Conservation (phyloP, 805 yeast species). For the Saccharomycopsis sp. region DNA sequence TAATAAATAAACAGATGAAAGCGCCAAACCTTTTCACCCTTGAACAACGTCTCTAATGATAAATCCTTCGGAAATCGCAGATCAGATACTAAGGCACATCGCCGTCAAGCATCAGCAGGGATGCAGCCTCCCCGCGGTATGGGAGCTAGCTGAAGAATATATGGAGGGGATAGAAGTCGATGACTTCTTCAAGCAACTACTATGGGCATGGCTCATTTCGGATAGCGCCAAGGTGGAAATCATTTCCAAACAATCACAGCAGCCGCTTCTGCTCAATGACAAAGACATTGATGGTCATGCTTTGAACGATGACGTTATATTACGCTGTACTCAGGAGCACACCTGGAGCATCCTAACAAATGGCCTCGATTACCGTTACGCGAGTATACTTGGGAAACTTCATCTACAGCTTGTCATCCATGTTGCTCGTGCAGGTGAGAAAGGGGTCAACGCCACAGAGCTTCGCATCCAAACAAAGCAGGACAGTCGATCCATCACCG, state of each 20-base stretch:
- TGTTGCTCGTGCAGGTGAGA: constrained; percentile 5
- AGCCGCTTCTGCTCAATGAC: too few species aligned
- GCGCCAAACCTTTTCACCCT: too few species aligned
- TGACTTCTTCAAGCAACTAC: constrained; percentile 2
- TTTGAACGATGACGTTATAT: too few species aligned
- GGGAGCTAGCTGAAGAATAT: constrained; percentile 8
- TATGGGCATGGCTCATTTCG: constrained; percentile 6
- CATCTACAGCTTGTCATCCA: constrained; percentile 2
- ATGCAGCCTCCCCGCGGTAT: not conserved
- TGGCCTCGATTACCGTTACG: constrained; percentile 4
- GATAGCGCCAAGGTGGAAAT: constrained; percentile 4
- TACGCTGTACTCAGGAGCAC: not conserved
- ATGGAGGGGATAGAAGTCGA: not conserved
- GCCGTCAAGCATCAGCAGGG: too few species aligned
- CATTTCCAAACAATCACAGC: too few species aligned
- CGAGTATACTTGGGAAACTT: constrained; percentile 3
- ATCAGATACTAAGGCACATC: not conserved
- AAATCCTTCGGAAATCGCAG: not conserved
- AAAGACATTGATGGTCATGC: too few species aligned
- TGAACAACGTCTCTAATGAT: too few species aligned
- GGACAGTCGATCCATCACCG: constrained; percentile 6
- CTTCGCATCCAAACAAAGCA: constrained; percentile 2
- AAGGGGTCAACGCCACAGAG: not conserved
- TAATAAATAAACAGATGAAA: too few species aligned
- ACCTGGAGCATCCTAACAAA: constrained; percentile 8